These are phyloP conservation scores for Cercospora brassicicola DNA, from an alignment of 2,329 filamentous ascomycete genomes.

Conservation along the genomic window DNA sequence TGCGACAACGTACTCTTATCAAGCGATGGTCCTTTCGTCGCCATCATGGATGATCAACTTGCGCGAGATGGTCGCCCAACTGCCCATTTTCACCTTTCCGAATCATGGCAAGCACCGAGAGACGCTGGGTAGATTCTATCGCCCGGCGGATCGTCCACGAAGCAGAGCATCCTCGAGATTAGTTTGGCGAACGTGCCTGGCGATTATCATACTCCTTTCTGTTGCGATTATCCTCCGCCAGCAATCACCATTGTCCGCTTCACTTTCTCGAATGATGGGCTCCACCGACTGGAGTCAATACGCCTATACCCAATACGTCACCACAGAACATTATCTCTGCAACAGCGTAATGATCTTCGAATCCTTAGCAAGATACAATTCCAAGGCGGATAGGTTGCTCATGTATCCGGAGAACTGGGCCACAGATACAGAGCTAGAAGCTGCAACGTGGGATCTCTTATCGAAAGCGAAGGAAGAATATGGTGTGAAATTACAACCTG, in stretches of 20 bases:
- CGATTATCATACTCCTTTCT: background rate
- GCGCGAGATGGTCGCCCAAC: background rate
- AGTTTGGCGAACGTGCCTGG: background rate
- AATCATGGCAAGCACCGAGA: background rate
- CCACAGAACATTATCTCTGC: conserved; percentile 46
- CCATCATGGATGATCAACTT: background rate
- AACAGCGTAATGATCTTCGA: conserved; percentile 48
- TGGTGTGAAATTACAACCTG: conserved; percentile 50
- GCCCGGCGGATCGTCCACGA: background rate
- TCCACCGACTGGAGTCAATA: conserved; percentile 31
- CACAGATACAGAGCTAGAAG: conserved; percentile 10
- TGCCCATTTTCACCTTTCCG: background rate
- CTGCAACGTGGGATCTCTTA: conserved; percentile 44
- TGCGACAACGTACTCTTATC: background rate
- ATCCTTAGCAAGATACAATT: conserved; percentile 42
- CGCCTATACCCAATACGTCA: conserved; percentile 48
- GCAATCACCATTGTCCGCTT: no score
- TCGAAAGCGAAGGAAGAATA: conserved; percentile 51
- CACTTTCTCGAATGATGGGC: background rate
- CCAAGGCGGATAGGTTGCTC: conserved; percentile 47
- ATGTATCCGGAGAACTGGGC: conserved; percentile 45
- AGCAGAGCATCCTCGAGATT: background rate
- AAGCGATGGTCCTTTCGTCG: background rate
- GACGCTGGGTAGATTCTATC: background rate
- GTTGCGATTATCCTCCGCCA: background rate